These are phyloP conservation scores for Bretziella fagacearum DNA, from an alignment of 2,329 filamentous ascomycete genomes.

Conservation along the genomic window DNA sequence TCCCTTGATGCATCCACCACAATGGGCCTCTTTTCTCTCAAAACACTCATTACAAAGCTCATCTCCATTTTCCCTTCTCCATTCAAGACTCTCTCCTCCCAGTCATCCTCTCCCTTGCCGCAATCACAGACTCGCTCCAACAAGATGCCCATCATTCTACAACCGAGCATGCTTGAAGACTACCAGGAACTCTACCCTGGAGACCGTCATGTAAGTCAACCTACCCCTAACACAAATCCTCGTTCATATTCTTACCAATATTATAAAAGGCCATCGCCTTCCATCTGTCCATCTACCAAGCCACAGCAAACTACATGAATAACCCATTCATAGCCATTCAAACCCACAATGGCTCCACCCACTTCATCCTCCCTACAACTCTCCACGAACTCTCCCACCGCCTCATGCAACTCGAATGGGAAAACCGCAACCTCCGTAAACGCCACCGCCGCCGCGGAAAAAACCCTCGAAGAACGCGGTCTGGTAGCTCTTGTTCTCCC, in stretches of 20 bases:
- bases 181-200: conserved; percentile 4
- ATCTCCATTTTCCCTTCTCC: too few species aligned
- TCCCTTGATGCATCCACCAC: too few species aligned
- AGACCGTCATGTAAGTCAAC: conserved; percentile 6
- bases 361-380: not conserved
- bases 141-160: conserved; percentile 5
- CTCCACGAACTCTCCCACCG: not conserved
- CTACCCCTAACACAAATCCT: not conserved
- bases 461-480: not conserved
- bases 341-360: not conserved
- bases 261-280: not conserved
- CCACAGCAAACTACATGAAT: not conserved
- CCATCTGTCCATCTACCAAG: not conserved
- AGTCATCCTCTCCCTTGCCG: too few species aligned
- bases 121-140: too few species aligned
- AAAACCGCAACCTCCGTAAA: conserved; percentile 3
- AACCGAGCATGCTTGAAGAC: conserved; percentile 10
- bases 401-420: conserved; percentile 5
- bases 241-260: not conserved
- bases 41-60: too few species aligned
- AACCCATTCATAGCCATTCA: not conserved
- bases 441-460: not conserved
- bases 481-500: not conserved
- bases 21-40: too few species aligned
- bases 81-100: too few species aligned